Evolutionary conservation across 2,329 filamentous ascomycete genomes (phyloP), one percentile per base, ranked within the genome.

Genomic region (Geosmithia flava): DNA sequence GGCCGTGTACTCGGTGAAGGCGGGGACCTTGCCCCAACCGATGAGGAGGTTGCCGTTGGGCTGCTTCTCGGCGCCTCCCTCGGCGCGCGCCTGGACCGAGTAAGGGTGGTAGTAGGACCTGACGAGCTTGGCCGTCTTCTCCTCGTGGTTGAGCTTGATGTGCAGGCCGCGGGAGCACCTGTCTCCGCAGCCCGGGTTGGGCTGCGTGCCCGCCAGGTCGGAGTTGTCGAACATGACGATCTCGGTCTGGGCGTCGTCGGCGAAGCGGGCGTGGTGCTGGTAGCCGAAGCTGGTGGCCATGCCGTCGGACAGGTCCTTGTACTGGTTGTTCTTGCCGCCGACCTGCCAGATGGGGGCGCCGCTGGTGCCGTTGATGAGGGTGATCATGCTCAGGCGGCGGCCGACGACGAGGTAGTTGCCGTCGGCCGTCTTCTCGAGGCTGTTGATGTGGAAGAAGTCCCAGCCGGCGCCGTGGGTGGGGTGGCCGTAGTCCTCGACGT

Each of bases 191-290:
- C 33, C 39, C 45, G 63, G 68, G 42, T 52, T 57, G 44, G 65
- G 62, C 62, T 64, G 27, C 50, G 54, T 47, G 51, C 52, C 40
- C 56, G 54, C 55, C 69, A 69, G 47, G 61, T 67, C 19, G 29
- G 51, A 48, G 57, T 79, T 80, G 57, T 80, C 75, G 54, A 73
- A 79, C 46, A 80, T 63, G 5, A 71, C 72, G 49, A 79, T 65
- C 30, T 47, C 52, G 7, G 71, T 57, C 10, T 75, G 74, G 47
- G 74, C 66, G 2, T 69, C 64, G 3, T 58, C 58, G 45, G 71
- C 65, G 49, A 58, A 75, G 46, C 67, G 68, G 2, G 71, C 72
- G 53, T 78, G 65, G 52, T 78, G 74, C 55, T 79, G 75, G 54
- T 52, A 51, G 46, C 58, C 54, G 23, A 61, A 62, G 29, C 68